Evolutionary conservation across 1,284 basidiomycete species (phyloP).

Genomic region (Rhodotorula sp.): DNA sequence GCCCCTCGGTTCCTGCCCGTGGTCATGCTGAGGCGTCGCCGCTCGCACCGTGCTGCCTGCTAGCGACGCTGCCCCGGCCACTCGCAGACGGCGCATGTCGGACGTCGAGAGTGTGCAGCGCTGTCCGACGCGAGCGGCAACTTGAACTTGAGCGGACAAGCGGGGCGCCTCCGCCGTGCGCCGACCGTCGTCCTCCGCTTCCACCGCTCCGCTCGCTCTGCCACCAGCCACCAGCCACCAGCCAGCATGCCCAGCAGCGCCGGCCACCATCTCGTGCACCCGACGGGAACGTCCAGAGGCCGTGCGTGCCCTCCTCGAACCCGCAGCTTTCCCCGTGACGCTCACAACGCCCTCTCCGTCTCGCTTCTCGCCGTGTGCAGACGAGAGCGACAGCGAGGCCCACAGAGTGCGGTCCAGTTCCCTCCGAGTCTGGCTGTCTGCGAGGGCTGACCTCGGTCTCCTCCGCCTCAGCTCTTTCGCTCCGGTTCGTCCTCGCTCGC

Average conservation of each 20-base stretch:
- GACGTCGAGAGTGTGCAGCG: too few relatives aligned
- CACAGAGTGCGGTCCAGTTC: conserved; percentile 60
- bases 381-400: conserved; percentile 78
- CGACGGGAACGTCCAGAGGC: too few relatives aligned
- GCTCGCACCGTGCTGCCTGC: too few relatives aligned
- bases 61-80: too few relatives aligned
- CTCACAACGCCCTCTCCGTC: too few relatives aligned
- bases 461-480: conserved; percentile 4
- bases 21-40: too few relatives aligned
- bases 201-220: conserved; percentile 7
- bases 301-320: not conserved
- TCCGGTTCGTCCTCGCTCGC: conserved; percentile 4
- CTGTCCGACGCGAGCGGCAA: too few relatives aligned
- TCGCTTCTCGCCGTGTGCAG: not conserved
- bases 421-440: not conserved
- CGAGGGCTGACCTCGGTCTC: too few relatives aligned
- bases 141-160: too few relatives aligned
- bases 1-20: too few relatives aligned
- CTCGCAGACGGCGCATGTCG: too few relatives aligned
- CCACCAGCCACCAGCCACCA: too few relatives aligned
- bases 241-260: not conserved
- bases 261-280: not conserved
- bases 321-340: not conserved
- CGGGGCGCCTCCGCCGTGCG: not conserved
- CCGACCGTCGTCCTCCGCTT: not conserved